Conservation (phyloP, 805 yeast species). For the Ogataea nonfermentans region DNA sequence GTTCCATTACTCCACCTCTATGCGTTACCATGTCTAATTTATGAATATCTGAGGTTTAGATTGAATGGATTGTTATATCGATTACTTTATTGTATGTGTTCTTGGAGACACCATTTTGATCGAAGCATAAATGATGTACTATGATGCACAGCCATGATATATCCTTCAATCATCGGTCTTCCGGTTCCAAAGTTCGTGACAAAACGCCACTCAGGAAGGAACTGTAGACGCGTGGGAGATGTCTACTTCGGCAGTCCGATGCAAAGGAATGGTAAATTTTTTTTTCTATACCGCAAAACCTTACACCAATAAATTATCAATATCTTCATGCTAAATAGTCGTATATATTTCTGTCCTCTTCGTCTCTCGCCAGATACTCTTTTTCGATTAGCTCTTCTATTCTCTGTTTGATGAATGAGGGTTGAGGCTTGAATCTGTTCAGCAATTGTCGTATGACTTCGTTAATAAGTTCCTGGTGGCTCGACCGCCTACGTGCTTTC, state of each 20-base stretch:
- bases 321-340: constrained; percentile 56
- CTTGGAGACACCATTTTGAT: constrained; percentile 36
- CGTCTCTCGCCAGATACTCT: constrained; percentile 76
- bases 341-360: constrained; percentile 55
- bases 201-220: constrained; percentile 23
- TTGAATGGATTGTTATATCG: neutral
- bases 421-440: constrained; percentile 67
- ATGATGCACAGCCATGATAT: constrained; percentile 30
- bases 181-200: constrained; percentile 20
- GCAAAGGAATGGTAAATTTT: constrained; percentile 5
- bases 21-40: neutral
- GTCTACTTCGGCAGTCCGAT: constrained; percentile 4
- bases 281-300: neutral
- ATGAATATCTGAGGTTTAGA: neutral
- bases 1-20: constrained; percentile 1
- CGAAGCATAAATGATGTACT: constrained; percentile 31
- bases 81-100: constrained; percentile 29
- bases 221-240: constrained; percentile 12
- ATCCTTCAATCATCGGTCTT: constrained; percentile 17
- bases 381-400: constrained; percentile 74
- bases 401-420: constrained; percentile 64
- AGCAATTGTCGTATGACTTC: constrained; percentile 61
- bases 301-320: constrained; percentile 2
- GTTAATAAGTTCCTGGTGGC: constrained; percentile 64
- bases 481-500: constrained; percentile 66